Conservation (phyloP, 192 early-diverging fungal genomes). For the Backusella australiensis region DNA sequence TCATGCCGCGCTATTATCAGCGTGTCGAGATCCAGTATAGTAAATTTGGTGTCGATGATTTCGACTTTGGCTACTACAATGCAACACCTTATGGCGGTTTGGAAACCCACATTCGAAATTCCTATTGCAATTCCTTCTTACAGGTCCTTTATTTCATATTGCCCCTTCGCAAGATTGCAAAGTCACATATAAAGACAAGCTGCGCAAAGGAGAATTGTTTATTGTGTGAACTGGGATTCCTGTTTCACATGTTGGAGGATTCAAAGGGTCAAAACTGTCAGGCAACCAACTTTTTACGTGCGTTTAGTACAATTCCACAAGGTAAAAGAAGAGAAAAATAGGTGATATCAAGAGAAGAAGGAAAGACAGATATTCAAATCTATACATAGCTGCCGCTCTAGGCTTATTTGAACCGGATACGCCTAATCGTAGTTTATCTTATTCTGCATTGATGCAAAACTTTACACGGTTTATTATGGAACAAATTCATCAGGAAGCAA, state of each 20-base stretch:
- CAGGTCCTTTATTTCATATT: slow-evolving; percentile 80
- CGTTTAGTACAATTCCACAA: slow-evolving; percentile 81
- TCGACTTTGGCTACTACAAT: slow-evolving; percentile 98
- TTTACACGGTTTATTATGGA: slow-evolving; percentile 91
- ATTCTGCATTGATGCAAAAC: slow-evolving; percentile 78
- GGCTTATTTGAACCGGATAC: slow-evolving; percentile 88
- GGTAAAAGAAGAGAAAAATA: slow-evolving; percentile 39
- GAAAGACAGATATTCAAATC: background rate
- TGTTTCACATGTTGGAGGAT: slow-evolving; percentile 90
- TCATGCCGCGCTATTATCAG: slow-evolving; percentile 68
- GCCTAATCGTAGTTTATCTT: slow-evolving; percentile 54
- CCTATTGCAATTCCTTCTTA: slow-evolving; percentile 87
- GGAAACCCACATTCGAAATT: slow-evolving; percentile 88
- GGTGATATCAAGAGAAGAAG: background rate
- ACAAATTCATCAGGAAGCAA: slow-evolving; percentile 78
- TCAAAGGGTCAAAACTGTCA: slow-evolving; percentile 94
- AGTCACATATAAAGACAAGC: slow-evolving; percentile 64
- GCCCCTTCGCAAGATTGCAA: slow-evolving; percentile 63
- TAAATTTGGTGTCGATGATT: slow-evolving; percentile 96
- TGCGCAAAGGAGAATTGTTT: slow-evolving; percentile 81
- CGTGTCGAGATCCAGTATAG: slow-evolving; percentile 87
- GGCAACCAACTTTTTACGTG: slow-evolving; percentile 87
- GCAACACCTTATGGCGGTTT: slow-evolving; percentile 82
- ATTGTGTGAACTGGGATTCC: slow-evolving; percentile 88
- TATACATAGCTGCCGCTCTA: slow-evolving; percentile 65